Evolutionary conservation across 129 eudicot species (phyloP).

Genomic region (Pseudognaphalium luteoalbum): DNA sequence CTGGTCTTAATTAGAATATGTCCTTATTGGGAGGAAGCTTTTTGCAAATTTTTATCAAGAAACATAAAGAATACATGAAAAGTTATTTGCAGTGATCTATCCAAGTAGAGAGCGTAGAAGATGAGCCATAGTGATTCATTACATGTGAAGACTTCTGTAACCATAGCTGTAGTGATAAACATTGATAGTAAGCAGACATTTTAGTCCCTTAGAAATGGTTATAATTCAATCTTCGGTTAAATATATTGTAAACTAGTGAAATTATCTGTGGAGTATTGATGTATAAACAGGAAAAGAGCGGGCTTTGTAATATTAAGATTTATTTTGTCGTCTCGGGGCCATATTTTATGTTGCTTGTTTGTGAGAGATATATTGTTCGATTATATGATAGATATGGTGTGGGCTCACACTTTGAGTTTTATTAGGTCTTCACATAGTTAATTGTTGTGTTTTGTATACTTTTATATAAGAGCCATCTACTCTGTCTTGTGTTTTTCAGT

Average conservation of each 20-base stretch:
- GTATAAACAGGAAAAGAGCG: background rate
- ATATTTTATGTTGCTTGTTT: background rate
- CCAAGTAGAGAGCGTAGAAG: slow-evolving; percentile 7
- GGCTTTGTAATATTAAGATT: background rate
- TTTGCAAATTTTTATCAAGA: slow-evolving; percentile 8
- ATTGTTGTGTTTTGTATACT: background rate
- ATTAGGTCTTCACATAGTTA: background rate
- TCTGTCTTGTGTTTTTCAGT: background rate
- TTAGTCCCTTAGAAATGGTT: background rate
- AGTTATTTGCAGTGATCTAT: background rate
- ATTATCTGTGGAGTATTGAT: background rate
- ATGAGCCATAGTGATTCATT: background rate
- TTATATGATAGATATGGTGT: background rate
- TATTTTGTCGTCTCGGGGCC: background rate
- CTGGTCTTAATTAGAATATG: background rate
- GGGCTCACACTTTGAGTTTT: background rate
- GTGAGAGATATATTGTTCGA: background rate
- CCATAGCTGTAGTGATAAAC: background rate
- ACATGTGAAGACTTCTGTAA: background rate
- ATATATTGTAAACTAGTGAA: background rate
- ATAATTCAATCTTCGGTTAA: background rate
- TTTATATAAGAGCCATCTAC: background rate
- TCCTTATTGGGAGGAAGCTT: background rate
- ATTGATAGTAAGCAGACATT: background rate
- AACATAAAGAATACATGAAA: slow-evolving; percentile 1